phyloP scores from a whole-genome alignment of 1,284 basidiomycete species.

The Xanthoconium separans region DNA sequence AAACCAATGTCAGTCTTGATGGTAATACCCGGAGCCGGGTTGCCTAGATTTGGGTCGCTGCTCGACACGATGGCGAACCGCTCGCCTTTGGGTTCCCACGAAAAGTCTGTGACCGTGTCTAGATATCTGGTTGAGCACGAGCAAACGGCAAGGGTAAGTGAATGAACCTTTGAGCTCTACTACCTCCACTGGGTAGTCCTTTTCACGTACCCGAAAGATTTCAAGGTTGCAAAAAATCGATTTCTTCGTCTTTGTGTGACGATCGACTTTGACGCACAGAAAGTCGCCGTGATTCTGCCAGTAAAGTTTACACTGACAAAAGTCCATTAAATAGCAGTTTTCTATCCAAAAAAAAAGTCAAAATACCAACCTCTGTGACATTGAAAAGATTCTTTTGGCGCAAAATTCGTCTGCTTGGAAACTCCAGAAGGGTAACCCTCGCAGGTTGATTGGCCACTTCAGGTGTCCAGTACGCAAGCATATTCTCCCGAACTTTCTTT shows the following conservation, averaged over 20 bases:
- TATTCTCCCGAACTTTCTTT: constrained; percentile 83
- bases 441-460: constrained; percentile 97
- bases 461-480: constrained; percentile 97
- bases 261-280: constrained; percentile 98
- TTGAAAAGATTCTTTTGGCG: constrained; percentile 99
- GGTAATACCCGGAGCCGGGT: constrained; percentile 84
- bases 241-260: constrained; percentile 99
- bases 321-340: background rate
- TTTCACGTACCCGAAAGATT: constrained; percentile 96
- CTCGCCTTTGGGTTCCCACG: constrained; percentile 97
- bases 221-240: constrained; percentile 99
- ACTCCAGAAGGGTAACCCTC: constrained; percentile 88
- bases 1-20: constrained; percentile 98
- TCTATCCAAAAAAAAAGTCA: background rate
- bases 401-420: constrained; percentile 84
- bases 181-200: constrained; percentile 97
- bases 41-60: constrained; percentile 91
- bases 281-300: constrained; percentile 99
- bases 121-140: constrained; percentile 13
- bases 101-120: constrained; percentile 97
- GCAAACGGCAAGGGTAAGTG: constrained; percentile 5
- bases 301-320: constrained; percentile 86
- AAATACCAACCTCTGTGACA: constrained; percentile 82
- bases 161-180: constrained; percentile 88
- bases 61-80: constrained; percentile 96